A percentile compares a stretch with the other conserved stretches of the same genome.
phyloP scores from a whole-genome alignment of 176 grass and related monocot genomes.

The Pontederia paniculata region DNA sequence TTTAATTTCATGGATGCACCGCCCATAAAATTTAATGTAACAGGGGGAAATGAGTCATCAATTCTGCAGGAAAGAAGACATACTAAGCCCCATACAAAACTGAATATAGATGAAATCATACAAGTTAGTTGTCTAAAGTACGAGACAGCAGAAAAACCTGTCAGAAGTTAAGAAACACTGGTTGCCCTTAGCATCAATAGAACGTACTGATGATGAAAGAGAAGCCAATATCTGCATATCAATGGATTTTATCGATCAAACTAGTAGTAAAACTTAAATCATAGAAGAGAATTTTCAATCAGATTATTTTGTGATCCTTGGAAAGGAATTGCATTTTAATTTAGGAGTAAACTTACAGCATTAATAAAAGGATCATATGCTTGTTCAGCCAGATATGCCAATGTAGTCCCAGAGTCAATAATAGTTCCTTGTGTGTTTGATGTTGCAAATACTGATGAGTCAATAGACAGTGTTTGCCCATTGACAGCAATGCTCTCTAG shows the following conservation, averaged over 20 bases:
- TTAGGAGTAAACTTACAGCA: conserved; percentile 36
- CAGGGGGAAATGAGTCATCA: conserved; percentile 76
- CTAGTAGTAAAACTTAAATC: not conserved
- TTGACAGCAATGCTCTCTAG: conserved; percentile 86
- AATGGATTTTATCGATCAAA: not conserved
- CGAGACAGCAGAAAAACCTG: conserved; percentile 35
- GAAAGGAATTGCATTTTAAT: not conserved
- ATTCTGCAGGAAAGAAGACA: conserved; percentile 33
- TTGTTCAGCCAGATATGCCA: conserved; percentile 82
- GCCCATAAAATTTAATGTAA: conserved; percentile 74
- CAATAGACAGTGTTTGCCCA: conserved; percentile 56
- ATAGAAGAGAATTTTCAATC: not conserved
- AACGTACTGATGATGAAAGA: conserved; percentile 44
- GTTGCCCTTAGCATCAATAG: conserved; percentile 50
- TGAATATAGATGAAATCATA: not conserved
- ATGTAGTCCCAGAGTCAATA: conserved; percentile 90
- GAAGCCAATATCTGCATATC: conserved; percentile 50
- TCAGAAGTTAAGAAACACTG: conserved; percentile 72
- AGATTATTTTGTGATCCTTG: not conserved
- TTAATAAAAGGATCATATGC: conserved; percentile 87
- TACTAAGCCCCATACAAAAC: not conserved
- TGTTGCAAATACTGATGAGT: conserved; percentile 76
- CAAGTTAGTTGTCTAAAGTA: too few relatives aligned
- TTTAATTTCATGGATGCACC: conserved; percentile 69
- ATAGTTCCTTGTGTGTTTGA: conserved; percentile 91